These are phyloP conservation scores for Nemania diffusa DNA, from an alignment of 2,329 filamentous ascomycete genomes.

Conservation along the genomic window DNA sequence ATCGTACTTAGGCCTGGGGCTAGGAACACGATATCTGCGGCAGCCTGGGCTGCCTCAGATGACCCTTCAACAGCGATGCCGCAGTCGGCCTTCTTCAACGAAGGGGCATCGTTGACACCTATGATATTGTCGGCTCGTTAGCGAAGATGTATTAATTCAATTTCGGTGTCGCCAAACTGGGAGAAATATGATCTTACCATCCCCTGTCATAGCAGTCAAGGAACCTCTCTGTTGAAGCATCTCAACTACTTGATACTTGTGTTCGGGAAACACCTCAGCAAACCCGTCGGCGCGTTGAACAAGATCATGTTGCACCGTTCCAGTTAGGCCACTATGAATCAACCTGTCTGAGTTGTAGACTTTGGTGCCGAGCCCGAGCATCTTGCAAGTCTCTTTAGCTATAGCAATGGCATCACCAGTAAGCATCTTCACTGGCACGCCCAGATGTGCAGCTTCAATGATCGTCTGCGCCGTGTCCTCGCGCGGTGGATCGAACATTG, in stretches of 20 bases:
- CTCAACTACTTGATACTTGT: conserved; percentile 81
- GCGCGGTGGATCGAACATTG: conserved; percentile 83
- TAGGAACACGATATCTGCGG: conserved; percentile 79
- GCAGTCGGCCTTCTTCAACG: conserved; percentile 78
- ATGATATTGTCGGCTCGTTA: conserved; percentile 11
- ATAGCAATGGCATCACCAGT: conserved; percentile 84
- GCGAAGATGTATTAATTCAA: neutral
- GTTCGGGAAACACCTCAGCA: conserved; percentile 78
- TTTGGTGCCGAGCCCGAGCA: conserved; percentile 81
- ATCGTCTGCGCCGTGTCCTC: conserved; percentile 83
- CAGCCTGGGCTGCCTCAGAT: conserved; percentile 77
- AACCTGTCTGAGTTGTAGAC: conserved; percentile 84
- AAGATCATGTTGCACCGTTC: conserved; percentile 78
- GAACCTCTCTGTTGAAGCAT: conserved; percentile 79
- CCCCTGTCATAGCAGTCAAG: conserved; percentile 80
- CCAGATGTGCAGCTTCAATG: conserved; percentile 78
- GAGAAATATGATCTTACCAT: conserved; percentile 53
- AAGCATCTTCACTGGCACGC: conserved; percentile 83
- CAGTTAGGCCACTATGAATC: conserved; percentile 78
- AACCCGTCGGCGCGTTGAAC: conserved; percentile 80
- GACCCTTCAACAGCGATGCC: conserved; percentile 79
- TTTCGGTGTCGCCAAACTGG: neutral
- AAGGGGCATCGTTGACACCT: conserved; percentile 78
- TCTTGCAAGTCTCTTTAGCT: conserved; percentile 84
- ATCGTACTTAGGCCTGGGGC: conserved; percentile 77